Conservation (phyloP, 352 stramenopile species). For the Globisporangium sylvaticum region DNA sequence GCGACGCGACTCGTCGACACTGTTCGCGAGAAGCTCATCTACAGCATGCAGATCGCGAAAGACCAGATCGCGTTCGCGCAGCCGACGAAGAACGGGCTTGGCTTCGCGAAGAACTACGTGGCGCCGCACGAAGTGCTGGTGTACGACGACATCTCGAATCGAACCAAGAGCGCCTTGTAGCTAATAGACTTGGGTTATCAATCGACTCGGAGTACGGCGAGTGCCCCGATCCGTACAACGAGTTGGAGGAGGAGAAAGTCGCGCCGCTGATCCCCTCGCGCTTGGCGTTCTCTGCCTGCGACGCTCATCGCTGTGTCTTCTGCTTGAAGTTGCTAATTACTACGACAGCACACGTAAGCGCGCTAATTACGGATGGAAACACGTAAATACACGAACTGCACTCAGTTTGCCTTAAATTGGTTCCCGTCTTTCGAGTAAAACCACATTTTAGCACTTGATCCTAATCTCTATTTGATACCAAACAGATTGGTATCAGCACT, state of each 20-base stretch:
- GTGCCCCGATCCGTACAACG: too few relatives aligned
- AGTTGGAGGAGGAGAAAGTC: too few relatives aligned
- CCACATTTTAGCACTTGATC: too few relatives aligned
- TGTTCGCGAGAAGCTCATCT: constrained; percentile 65
- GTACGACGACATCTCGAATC: constrained; percentile 29
- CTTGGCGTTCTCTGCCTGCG: too few relatives aligned
- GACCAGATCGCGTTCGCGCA: constrained; percentile 63
- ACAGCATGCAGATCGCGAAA: constrained; percentile 55
- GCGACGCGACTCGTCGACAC: constrained; percentile 59
- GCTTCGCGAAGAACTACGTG: constrained; percentile 59
- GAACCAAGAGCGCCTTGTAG: not conserved
- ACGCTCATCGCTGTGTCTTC: too few relatives aligned
- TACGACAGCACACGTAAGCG: too few relatives aligned
- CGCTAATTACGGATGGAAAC: too few relatives aligned
- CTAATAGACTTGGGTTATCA: not conserved
- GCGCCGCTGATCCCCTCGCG: too few relatives aligned
- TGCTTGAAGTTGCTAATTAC: too few relatives aligned
- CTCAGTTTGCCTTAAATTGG: too few relatives aligned
- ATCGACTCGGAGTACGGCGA: not conserved
- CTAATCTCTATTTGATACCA: not conserved
- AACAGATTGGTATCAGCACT: not conserved
- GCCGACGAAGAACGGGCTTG: constrained; percentile 57
- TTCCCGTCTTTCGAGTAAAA: too few relatives aligned
- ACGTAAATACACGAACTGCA: too few relatives aligned
- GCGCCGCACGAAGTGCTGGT: constrained; percentile 43